Conservation (phyloP, 129 eudicot species). For the Daucus carota region DH1_v3.0 NC_030383.2:57017001-57017500, state of each 20-base stretch:
- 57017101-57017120: neutral
- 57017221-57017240: constrained; percentile 18
- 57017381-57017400: neutral
- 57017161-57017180: neutral
- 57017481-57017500: neutral
- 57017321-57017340: neutral
- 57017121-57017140: neutral
- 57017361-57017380: neutral
- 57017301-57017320: constrained; percentile 3
- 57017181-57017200: neutral
- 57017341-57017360: neutral
- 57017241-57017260: neutral
- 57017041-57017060: too few species aligned
- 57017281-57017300: neutral
- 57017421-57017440: neutral
- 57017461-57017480: neutral
- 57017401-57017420: constrained; percentile 1
- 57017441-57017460: neutral
- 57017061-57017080: too few species aligned
- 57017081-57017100: neutral
- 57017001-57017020: neutral
- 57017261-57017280: constrained; percentile 6
- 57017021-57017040: too few species aligned
- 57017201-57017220: constrained; percentile 17
- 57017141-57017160: neutral